Conservation (phyloP, 2,329 filamentous ascomycete genomes). For the Fusarium caatingaense region DNA sequence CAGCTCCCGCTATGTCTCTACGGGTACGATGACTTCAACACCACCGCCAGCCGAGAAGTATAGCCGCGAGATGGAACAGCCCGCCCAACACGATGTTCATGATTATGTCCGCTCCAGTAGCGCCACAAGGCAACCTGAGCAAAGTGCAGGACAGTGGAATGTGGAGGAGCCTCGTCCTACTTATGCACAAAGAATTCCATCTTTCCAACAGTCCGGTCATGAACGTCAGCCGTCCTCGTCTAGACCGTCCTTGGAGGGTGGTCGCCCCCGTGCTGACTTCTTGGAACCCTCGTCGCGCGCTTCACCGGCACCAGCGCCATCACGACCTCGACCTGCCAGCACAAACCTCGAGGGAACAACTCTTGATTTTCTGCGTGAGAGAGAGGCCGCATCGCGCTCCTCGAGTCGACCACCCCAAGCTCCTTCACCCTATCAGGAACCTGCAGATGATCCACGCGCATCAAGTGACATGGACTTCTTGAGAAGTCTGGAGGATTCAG, state of each 20-base stretch:
- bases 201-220: slow-evolving; percentile 46
- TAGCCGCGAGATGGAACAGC: slow-evolving; percentile 22
- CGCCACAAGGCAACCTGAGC: slow-evolving; percentile 44
- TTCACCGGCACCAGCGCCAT: slow-evolving; percentile 51
- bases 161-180: slow-evolving; percentile 37
- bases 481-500: slow-evolving; percentile 75
- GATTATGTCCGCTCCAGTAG: slow-evolving; percentile 47
- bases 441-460: slow-evolving; percentile 53
- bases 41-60: slow-evolving; percentile 61
- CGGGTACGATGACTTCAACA: slow-evolving; percentile 83
- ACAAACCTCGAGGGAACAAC: slow-evolving; percentile 83
- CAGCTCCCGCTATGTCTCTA: slow-evolving; percentile 60
- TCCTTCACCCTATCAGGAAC: slow-evolving; percentile 57
- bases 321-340: slow-evolving; percentile 78
- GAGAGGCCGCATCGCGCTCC: slow-evolving; percentile 68
- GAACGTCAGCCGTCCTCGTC: slow-evolving; percentile 44
- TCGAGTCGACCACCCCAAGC: slow-evolving; percentile 48
- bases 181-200: slow-evolving; percentile 37
- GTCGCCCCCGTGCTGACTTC: slow-evolving; percentile 44
- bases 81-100: slow-evolving; percentile 34
- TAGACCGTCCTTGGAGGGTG: slow-evolving; percentile 45
- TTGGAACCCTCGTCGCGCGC: slow-evolving; percentile 40
- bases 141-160: slow-evolving; percentile 22
- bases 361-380: slow-evolving; percentile 82
- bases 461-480: slow-evolving; percentile 84